Percentiles rank a stretch among this genome's conserved stretches.
Evolutionary conservation across 208 protist genomes (phyloP).

Genomic region (Trypanosoma boissoni): DNA sequence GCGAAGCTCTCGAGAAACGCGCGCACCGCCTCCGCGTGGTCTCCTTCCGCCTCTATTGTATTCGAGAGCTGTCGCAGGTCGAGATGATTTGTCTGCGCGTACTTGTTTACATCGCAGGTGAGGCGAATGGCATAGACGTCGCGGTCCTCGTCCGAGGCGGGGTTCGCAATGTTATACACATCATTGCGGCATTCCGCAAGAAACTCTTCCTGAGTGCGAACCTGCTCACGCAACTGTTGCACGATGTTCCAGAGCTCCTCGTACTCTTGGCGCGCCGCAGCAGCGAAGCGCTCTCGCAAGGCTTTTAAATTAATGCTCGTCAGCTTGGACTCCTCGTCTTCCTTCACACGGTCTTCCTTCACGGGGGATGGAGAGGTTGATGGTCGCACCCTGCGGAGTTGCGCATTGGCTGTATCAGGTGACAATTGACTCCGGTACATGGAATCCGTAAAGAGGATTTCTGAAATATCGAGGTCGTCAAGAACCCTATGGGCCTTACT

Average conservation of each 20-base stretch:
- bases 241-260: constrained; percentile 46
- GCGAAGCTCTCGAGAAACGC: constrained; percentile 65
- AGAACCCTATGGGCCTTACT: too few relatives aligned
- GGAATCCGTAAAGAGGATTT: too few relatives aligned
- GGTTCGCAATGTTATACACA: constrained; percentile 50
- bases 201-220: constrained; percentile 37
- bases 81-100: constrained; percentile 40
- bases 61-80: constrained; percentile 27
- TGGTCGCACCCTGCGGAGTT: not conserved
- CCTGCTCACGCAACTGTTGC: constrained; percentile 39
- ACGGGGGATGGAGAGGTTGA: constrained; percentile 3
- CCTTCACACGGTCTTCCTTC: not conserved
- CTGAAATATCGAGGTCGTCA: too few relatives aligned
- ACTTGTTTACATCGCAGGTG: constrained; percentile 62
- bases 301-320: constrained; percentile 40
- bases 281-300: constrained; percentile 45
- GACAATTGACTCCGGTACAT: too few relatives aligned
- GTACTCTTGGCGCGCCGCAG: constrained; percentile 58
- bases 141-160: constrained; percentile 23
- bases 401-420: too few relatives aligned
- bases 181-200: constrained; percentile 46
- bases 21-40: constrained; percentile 28
- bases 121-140: constrained; percentile 72
- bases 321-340: constrained; percentile 30
- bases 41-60: not conserved